Percentiles rank a stretch among this genome's conserved stretches.
Evolutionary conservation across 2,329 filamentous ascomycete genomes (phyloP).

Genomic region (Monilinia laxa): DNA sequence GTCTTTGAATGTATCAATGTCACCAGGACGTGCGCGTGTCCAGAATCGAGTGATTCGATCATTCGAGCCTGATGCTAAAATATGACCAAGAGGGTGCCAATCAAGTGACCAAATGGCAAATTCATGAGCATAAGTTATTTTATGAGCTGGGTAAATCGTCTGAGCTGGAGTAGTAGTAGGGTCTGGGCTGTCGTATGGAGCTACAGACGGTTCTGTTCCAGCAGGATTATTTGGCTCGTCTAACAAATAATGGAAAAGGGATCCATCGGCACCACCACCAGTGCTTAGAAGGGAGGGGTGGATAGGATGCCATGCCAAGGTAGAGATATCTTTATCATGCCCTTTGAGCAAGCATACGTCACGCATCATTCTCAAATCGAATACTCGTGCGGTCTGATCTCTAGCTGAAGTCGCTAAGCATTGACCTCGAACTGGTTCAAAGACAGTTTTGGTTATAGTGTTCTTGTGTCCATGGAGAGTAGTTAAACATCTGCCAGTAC

Average conservation of each 20-base stretch:
- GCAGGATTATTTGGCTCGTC: conserved; percentile 87
- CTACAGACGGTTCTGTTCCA: conserved; percentile 68
- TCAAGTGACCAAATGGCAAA: conserved; percentile 97
- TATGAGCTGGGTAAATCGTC: conserved; percentile 89
- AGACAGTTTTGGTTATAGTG: conserved; percentile 88
- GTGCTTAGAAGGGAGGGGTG: conserved; percentile 88
- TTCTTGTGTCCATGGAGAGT: conserved; percentile 97
- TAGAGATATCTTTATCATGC: conserved; percentile 94
- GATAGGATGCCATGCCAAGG: conserved; percentile 88
- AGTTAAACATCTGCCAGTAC: conserved; percentile 83
- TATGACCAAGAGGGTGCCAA: conserved; percentile 96
- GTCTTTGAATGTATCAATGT: conserved; percentile 81
- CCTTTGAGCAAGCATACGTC: conserved; percentile 91
- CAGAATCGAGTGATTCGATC: conserved; percentile 97
- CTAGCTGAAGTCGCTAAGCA: conserved; percentile 89
- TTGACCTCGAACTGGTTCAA: conserved; percentile 80
- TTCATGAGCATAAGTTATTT: conserved; percentile 82
- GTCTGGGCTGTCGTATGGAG: conserved; percentile 83
- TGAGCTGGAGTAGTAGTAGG: conserved; percentile 78
- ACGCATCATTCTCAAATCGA: conserved; percentile 97
- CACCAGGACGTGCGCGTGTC: conserved; percentile 86
- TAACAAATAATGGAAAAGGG: conserved; percentile 90
- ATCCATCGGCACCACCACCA: conserved; percentile 84
- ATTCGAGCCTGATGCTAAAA: conserved; percentile 92
- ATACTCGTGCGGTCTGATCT: conserved; percentile 89